Evolutionary conservation across 192 early-diverging fungal genomes (phyloP), one percentile per base, ranked within the genome.

Genomic region (Podochytrium sp.): DNA sequence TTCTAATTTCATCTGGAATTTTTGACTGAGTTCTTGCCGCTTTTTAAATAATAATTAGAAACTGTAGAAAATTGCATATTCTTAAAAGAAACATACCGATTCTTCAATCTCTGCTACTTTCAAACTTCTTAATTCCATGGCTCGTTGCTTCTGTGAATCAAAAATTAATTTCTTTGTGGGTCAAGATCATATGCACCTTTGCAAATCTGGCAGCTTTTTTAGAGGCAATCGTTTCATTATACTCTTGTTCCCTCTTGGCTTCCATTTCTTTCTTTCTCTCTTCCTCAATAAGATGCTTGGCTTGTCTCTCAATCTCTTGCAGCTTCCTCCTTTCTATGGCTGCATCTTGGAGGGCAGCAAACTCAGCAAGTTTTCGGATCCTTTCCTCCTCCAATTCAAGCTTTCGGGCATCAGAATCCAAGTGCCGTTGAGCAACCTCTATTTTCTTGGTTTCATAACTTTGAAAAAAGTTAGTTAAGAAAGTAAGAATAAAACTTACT

Each of bases 401-500:
- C 4, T 41, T 39, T 32, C 78, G 40, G 4, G 68, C 58, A 43
- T 76, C 78, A 41, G 64, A 71, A 37, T 68, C 70, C 6, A 65
- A 42, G 62, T 79, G 78, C 27, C 78, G 71, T 62, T 79, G 78
- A 10, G 66, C 61, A 2, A 79, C 66, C 53, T 79, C 78, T 30
- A 63, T 79, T 47, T 78, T 76, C 32, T 61, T 65, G 41, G 10
- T 76, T 62, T 79, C 76, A 50, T 64, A n/a, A 33, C 75, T 77
- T 38, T 61, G 29, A 7, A 61, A 18, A 30, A 62, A 27, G 18
- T 20, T 34, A 6, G 32, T 10, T 27, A 18, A 49, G 64, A 29
- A 50, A 47, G 0, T 47, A 47, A 59, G 18, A 71, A 61, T 49
- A 68, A 52, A 39, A 25, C 1, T 29, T 72, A 71, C 58, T 53